Evolutionary conservation across 176 grass and related monocot genomes (phyloP).

Genomic region (Canna indica): DNA sequence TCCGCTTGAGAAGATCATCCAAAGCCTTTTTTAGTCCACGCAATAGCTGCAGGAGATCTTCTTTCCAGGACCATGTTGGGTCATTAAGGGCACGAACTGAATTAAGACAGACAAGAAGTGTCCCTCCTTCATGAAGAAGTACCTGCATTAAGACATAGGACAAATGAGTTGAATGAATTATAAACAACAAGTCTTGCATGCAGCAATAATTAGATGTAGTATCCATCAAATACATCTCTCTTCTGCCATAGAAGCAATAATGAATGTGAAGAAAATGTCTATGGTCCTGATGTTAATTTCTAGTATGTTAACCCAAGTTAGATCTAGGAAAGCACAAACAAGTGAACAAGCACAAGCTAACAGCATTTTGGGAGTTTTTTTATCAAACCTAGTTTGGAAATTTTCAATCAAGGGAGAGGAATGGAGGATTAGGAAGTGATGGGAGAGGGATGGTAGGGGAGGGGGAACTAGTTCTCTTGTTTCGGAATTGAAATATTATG

Average conservation of each 20-base stretch:
- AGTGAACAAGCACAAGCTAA: neutral
- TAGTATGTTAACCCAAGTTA: too few relatives aligned
- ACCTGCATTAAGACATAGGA: constrained; percentile 35
- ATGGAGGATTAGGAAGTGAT: too few relatives aligned
- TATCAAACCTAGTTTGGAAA: too few relatives aligned
- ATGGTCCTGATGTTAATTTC: too few relatives aligned
- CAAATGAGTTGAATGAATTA: neutral
- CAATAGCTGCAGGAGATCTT: constrained; percentile 49
- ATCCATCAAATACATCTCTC: neutral
- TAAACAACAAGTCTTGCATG: neutral
- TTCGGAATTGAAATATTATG: too few relatives aligned
- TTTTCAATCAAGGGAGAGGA: too few relatives aligned
- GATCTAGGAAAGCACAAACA: too few relatives aligned
- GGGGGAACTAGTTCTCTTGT: too few relatives aligned
- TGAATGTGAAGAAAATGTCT: too few relatives aligned
- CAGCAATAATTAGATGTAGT: neutral
- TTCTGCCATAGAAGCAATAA: neutral
- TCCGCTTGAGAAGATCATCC: constrained; percentile 29
- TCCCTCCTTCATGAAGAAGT: constrained; percentile 90
- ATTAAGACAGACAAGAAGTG: constrained; percentile 89
- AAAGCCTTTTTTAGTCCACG: constrained; percentile 34
- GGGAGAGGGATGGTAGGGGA: too few relatives aligned
- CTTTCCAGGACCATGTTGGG: constrained; percentile 66
- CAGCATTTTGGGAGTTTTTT: too few relatives aligned
- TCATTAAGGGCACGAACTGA: constrained; percentile 81